Conservation (phyloP, 1,284 basidiomycete genomes). For the Inonotus obliquus region DNA sequence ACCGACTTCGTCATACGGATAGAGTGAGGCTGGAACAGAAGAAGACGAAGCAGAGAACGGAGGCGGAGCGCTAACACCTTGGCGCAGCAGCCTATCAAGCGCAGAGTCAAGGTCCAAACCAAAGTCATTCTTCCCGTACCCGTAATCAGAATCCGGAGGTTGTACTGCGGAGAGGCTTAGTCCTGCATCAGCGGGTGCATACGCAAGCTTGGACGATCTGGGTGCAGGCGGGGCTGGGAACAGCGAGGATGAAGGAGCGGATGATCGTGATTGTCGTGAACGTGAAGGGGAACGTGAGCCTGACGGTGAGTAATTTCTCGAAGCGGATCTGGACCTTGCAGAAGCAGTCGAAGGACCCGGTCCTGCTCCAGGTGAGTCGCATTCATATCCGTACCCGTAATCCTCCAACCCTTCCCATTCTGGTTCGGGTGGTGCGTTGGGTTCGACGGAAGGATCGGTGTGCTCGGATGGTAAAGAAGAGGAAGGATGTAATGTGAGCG, state of each 20-base stretch:
- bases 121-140: not conserved
- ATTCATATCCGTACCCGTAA: not conserved
- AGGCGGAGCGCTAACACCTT: slow-evolving; percentile 20
- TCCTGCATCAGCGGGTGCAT: not conserved
- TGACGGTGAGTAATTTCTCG: not conserved
- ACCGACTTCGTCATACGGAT: slow-evolving; percentile 33
- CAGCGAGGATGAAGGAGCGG: not conserved
- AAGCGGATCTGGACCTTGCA: not conserved
- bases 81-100: not conserved
- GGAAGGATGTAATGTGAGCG: not conserved
- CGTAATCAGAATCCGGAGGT: not conserved
- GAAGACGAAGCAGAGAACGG: slow-evolving; percentile 37
- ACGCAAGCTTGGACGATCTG: slow-evolving; percentile 9
- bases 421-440: slow-evolving; percentile 1
- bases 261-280: not conserved
- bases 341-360: slow-evolving; percentile 9
- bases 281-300: not conserved
- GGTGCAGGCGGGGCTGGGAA: slow-evolving; percentile 10
- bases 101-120: not conserved
- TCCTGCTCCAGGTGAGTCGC: slow-evolving; percentile 17
- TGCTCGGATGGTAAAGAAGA: not conserved
- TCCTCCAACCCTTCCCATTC: slow-evolving; percentile 4
- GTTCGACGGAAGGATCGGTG: not conserved
- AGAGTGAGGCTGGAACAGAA: slow-evolving; percentile 38
- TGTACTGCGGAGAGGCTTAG: not conserved